Percentiles rank a stretch among this genome's conserved stretches.
These are phyloP conservation scores for Dillenia turbinata DNA, from an alignment of 164 flowering plant species.

Conservation along the genomic window DNA sequence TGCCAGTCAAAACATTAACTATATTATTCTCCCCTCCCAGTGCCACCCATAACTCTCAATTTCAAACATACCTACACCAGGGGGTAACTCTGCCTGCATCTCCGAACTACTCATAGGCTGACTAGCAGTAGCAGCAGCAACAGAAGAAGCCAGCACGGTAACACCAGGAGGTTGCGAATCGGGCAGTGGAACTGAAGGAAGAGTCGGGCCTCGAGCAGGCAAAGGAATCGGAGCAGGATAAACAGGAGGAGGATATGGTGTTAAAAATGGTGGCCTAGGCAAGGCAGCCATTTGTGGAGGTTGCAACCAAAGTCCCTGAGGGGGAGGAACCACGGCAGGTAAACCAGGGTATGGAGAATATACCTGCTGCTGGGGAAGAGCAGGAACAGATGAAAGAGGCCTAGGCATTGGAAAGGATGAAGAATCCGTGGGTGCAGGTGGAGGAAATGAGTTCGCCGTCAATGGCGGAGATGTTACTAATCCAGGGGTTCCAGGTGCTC, in stretches of 20 bases:
- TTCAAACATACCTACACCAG: slow-evolving; percentile 51
- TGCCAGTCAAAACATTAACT: slow-evolving; percentile 1
- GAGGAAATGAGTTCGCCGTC: slow-evolving; percentile 18
- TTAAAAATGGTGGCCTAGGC: slow-evolving; percentile 51
- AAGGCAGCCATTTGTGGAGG: slow-evolving; percentile 50
- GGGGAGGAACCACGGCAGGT: slow-evolving; percentile 45
- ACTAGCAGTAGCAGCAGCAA: slow-evolving; percentile 28
- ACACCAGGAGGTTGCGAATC: slow-evolving; percentile 72
- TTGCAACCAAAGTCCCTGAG: slow-evolving; percentile 72
- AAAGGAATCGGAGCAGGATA: slow-evolving; percentile 49
- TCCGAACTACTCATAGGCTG: slow-evolving; percentile 19
- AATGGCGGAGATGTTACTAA: slow-evolving; percentile 26
- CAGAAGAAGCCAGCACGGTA: slow-evolving; percentile 27
- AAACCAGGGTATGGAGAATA: slow-evolving; percentile 41
- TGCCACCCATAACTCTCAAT: not conserved
- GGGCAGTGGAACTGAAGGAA: slow-evolving; percentile 42
- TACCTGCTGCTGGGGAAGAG: slow-evolving; percentile 38
- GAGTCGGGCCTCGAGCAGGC: slow-evolving; percentile 37
- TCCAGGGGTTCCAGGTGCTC: slow-evolving; percentile 53
- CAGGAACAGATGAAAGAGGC: slow-evolving; percentile 25
- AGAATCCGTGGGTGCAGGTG: slow-evolving; percentile 26
- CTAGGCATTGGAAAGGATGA: slow-evolving; percentile 23
- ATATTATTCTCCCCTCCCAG: not conserved
- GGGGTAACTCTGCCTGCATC: slow-evolving; percentile 37
- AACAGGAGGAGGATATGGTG: slow-evolving; percentile 45